phyloP scores from a whole-genome alignment of 257 asterid genomes.

The Petunia secreta region DNA sequence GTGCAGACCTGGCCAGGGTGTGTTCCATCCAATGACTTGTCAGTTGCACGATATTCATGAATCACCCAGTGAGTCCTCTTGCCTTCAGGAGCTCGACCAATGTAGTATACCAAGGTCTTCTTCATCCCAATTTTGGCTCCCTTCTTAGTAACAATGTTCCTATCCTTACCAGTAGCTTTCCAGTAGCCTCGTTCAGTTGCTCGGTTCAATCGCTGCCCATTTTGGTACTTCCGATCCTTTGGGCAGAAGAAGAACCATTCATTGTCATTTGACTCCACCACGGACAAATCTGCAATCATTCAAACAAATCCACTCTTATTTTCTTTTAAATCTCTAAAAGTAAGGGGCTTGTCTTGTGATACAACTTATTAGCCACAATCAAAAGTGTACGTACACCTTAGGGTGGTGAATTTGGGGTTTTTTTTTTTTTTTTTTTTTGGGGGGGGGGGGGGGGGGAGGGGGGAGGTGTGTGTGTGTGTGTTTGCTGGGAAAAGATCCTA shows the following conservation, averaged over 20 bases:
- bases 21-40: slow-evolving; percentile 83
- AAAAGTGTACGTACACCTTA: background rate
- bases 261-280: slow-evolving; percentile 70
- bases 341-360: background rate
- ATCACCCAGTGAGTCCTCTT: slow-evolving; percentile 96
- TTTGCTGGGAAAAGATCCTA: background rate
- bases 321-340: background rate
- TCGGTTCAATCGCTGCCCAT: slow-evolving; percentile 86
- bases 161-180: slow-evolving; percentile 99
- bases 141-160: slow-evolving; percentile 69
- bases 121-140: slow-evolving; percentile 89
- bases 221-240: slow-evolving; percentile 94
- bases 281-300: slow-evolving; percentile 79
- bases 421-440: no score
- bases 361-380: background rate
- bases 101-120: slow-evolving; percentile 84
- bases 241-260: slow-evolving; percentile 99
- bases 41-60: slow-evolving; percentile 93
- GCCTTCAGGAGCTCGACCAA: slow-evolving; percentile 96
- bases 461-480: background rate
- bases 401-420: background rate
- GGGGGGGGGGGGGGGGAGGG: no score
- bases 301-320: background rate
- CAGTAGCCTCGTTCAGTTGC: slow-evolving; percentile 92
- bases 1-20: slow-evolving; percentile 90